A percentile compares a stretch with the other conserved stretches of the same genome.
phyloP scores from a whole-genome alignment of 192 early-diverging fungal genomes.

The Globomyces pollinis-pini region DNA sequence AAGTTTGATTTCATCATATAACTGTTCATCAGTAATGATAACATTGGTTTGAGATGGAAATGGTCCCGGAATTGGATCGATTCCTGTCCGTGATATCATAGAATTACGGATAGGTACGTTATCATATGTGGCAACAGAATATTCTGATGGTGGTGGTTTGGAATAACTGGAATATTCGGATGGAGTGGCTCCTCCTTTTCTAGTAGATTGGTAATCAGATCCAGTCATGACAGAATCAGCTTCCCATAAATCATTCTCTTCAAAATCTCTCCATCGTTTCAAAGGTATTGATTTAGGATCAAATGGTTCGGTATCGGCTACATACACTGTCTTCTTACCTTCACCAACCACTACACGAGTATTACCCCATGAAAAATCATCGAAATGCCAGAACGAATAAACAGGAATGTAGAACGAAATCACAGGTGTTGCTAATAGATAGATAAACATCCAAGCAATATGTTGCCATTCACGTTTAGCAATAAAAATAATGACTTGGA shows the following conservation, averaged over 20 bases:
- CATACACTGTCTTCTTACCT: constrained; percentile 48
- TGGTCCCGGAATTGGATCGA: background rate
- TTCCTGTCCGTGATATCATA: background rate
- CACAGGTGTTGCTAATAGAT: constrained; percentile 82
- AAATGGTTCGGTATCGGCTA: constrained; percentile 67
- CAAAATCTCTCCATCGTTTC: constrained; percentile 66
- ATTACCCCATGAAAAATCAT: constrained; percentile 99
- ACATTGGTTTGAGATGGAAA: constrained; percentile 19
- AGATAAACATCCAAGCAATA: constrained; percentile 96
- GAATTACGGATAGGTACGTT: background rate
- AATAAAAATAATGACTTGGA: constrained; percentile 90
- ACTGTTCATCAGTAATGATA: constrained; percentile 23
- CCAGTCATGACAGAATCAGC: background rate
- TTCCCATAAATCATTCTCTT: constrained; percentile 23
- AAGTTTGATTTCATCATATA: constrained; percentile 22
- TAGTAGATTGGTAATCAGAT: background rate
- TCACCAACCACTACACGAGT: constrained; percentile 93
- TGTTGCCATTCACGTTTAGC: constrained; percentile 71
- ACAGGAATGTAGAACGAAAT: constrained; percentile 65
- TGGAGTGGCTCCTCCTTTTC: background rate
- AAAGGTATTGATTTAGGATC: constrained; percentile 79
- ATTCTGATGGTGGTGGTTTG: background rate
- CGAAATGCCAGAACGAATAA: constrained; percentile 99
- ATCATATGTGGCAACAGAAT: background rate
- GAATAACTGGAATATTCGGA: background rate